Percentiles rank a stretch among this genome's conserved stretches.
Evolutionary conservation across 225 moss, liverwort and hornwort species (phyloP).

Genomic region (Antitrichia curtipendula): DNA sequence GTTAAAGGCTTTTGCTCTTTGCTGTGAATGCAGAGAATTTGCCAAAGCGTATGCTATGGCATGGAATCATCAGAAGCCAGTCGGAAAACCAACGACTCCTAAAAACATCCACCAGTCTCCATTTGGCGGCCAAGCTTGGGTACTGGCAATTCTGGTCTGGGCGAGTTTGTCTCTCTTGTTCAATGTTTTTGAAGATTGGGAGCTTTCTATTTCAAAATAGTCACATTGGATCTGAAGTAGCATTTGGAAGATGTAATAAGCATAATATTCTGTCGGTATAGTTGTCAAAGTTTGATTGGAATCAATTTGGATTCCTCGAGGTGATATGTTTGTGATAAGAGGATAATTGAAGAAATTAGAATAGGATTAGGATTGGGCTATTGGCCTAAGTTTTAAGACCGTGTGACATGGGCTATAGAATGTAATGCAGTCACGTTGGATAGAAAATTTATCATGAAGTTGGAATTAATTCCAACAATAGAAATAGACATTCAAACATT

Average conservation of each 20-base stretch:
- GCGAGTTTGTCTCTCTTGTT: constrained; percentile 34
- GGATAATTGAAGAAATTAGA: background rate
- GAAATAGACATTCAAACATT: constrained; percentile 1
- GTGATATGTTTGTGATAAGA: background rate
- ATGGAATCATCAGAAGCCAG: constrained; percentile 9
- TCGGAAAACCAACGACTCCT: background rate
- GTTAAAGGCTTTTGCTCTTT: background rate
- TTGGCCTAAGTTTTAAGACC: background rate
- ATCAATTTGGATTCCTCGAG: background rate
- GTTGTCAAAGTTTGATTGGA: background rate
- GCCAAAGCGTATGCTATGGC: constrained; percentile 8
- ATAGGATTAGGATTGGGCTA: background rate
- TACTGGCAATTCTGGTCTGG: constrained; percentile 32
- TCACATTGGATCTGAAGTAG: background rate
- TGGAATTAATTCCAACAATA: background rate
- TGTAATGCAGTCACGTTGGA: background rate
- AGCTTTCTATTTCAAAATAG: constrained; percentile 17
- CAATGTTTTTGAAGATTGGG: constrained; percentile 37
- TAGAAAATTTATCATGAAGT: background rate
- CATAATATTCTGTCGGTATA: background rate
- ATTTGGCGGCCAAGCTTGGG: constrained; percentile 41
- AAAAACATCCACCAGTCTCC: constrained; percentile 41
- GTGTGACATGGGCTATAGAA: background rate
- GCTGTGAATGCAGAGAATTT: constrained; percentile 24
- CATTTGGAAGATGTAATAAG: background rate